Base-by-base conservation (phyloP, 371 early-diverging fungal genomes). In the Mortierella sp. region DNA sequence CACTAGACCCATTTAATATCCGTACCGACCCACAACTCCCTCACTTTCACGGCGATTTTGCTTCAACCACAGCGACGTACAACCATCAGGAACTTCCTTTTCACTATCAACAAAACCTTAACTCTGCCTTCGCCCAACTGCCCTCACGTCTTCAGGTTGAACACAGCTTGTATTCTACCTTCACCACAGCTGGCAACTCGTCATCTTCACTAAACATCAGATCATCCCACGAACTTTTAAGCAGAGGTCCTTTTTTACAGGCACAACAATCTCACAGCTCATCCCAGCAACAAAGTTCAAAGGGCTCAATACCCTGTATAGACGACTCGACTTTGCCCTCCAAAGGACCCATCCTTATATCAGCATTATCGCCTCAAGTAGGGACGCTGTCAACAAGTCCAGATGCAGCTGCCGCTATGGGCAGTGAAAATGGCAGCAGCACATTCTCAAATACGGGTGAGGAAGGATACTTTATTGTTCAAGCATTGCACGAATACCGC, bases 401-500 rank as follows among this genome's bases (percentile, higher is more conserved):
- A 59, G 24, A 72, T 69, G 70, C 50, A 58, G 70, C 77, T 72
- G 77, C 78, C 73, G 66, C 66, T 48, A 73, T 72, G 69, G 65
- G 67, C 67, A 58, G 67, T 60, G 65, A 62, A 61, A 32, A 63
- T 52, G 63, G 50, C 69, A 67, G 47, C 36, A 47, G 58, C 58
- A 61, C 59, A 57, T 63, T 61, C 50, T 48, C 53, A 24, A 63
- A 70, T 71, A 58, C 24, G 13, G 52, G 53, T 15, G 59, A 64
- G 36, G 67, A 70, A 6, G 72, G 65, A 2, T 66, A 73, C 36
- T 78, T 78, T 58, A 65, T 78, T 50, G 78, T 78, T 45, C 78
- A 73, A 58, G 70, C 78, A 55, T 33, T 72, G 10, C 78, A 78
- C 59, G 78, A 78, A 24, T 78, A 78, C 58, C 73, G 73, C 11